Evolutionary conservation across 805 yeast species (phyloP), one percentile per base, ranked within the genome.

Genomic region (Saturnispora mendoncae): DNA sequence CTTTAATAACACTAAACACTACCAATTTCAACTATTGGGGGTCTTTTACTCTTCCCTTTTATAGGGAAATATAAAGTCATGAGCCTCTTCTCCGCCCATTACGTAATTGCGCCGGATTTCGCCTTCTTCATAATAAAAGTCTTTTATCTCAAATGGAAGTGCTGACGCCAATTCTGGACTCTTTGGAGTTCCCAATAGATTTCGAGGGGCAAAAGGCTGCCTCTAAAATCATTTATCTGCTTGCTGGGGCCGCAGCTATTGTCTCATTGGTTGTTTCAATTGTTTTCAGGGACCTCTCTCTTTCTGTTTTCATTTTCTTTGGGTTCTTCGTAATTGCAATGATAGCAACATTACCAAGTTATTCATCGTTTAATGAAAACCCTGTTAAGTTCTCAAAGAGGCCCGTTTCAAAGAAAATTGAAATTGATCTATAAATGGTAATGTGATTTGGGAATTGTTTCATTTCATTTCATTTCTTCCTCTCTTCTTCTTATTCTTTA

Each of bases 311-410:
- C 38, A 50, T 66, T 10, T 72, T 72, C 54, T 64, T 57, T 9
- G 58, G 58, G 9, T 54, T 67, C 18, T 50, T 65, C 15, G 25
- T 62, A 1, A 21, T 66, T 3, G 53, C 67, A 2, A 42, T 65
- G 9, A 41, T 69, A 5, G 50, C 68, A 4, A 69, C 68, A 4
- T 60, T 76, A 17, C 85, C 86, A 24, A 69, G 81, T 20, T 82
- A 79, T 68, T 68, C 80, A 3, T 48, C 57, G 6, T 82, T 72
- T 54, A 78, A 67, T 39, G 61, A 64, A 49, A 56, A 71, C 44
- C 74, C 73, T 26, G 61, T 68, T 21, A 57, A 54, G 49, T 80
- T 79, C 76, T 65, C 73, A 27, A 49, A 54, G 34, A 43, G 46
- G n/a, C 47, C 49, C 18, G 25, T 9, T 6, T 26, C 40, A 8